Percentiles rank a stretch among this genome's conserved stretches.
These are phyloP conservation scores for Talaromyces sp. DNA, from an alignment of 2,329 filamentous ascomycete species.

Conservation along the genomic window DNA sequence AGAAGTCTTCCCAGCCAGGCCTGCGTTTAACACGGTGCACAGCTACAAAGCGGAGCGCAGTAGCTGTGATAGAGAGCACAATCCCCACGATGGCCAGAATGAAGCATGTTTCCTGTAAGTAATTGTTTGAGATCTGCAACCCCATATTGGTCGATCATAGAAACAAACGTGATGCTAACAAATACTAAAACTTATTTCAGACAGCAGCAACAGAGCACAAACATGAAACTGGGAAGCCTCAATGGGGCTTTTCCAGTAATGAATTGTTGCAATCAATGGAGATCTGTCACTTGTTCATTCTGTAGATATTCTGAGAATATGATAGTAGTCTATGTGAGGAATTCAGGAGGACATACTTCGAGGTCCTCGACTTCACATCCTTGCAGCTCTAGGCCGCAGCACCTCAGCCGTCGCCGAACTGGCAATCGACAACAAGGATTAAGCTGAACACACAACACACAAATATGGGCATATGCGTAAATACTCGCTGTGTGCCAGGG, in stretches of 20 bases:
- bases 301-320: too few species aligned
- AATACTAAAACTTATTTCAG: neutral
- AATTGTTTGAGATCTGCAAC: conserved; percentile 1
- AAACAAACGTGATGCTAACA: too few species aligned
- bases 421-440: too few species aligned
- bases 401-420: too few species aligned
- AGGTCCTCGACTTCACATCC: too few species aligned
- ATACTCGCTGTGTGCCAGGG: too few species aligned
- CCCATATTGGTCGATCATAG: neutral
- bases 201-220: neutral
- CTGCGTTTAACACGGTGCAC: conserved; percentile 1
- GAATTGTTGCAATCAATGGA: neutral
- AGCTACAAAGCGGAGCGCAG: conserved; percentile 5
- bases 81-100: conserved; percentile 5
- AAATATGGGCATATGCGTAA: neutral
- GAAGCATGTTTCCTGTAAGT: conserved; percentile 9
- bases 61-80: conserved; percentile 4
- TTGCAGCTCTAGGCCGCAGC: too few species aligned
- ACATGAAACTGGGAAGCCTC: neutral
- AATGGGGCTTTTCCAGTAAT: neutral
- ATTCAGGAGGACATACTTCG: too few species aligned
- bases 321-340: too few species aligned
- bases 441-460: too few species aligned
- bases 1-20: conserved; percentile 9
- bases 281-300: too few species aligned